phyloP scores from a whole-genome alignment of 148 eudicot species.

The Limonium bicolor region DNA sequence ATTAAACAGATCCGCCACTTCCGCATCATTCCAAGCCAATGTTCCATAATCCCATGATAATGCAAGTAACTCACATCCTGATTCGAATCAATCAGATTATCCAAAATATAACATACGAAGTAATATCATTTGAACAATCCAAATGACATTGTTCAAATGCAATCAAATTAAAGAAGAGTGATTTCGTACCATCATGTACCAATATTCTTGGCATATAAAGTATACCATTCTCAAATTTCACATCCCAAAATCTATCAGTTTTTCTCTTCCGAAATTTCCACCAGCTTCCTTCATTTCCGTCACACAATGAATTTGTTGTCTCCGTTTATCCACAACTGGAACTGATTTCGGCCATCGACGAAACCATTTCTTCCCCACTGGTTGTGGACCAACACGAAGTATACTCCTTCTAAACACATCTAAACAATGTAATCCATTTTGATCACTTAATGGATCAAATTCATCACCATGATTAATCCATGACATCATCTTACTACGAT shows the following conservation, averaged over 20 bases:
- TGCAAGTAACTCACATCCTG: constrained; percentile 75
- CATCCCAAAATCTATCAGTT: constrained; percentile 78
- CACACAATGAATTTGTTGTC: constrained; percentile 65
- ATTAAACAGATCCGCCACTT: constrained; percentile 78
- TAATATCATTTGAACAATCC: constrained; percentile 63
- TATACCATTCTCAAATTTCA: constrained; percentile 56
- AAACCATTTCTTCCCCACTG: constrained; percentile 44
- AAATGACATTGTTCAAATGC: constrained; percentile 81
- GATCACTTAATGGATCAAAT: constrained; percentile 61
- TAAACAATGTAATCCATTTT: constrained; percentile 56
- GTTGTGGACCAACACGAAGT: constrained; percentile 37
- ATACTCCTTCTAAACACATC: constrained; percentile 69
- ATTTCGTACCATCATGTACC: constrained; percentile 81
- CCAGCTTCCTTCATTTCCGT: constrained; percentile 66
- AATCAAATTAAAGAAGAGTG: constrained; percentile 77
- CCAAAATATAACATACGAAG: constrained; percentile 90
- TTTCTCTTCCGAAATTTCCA: constrained; percentile 47
- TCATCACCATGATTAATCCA: constrained; percentile 14
- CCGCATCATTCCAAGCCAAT: constrained; percentile 79
- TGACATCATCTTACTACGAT: constrained; percentile 28
- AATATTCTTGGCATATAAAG: constrained; percentile 53
- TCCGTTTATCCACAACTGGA: constrained; percentile 50
- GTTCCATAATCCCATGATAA: constrained; percentile 70
- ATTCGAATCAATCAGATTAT: constrained; percentile 62
- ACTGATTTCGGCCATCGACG: constrained; percentile 39